Conservation (phyloP, 1,284 basidiomycete genomes). For the Pseudozyma pruni region DNA sequence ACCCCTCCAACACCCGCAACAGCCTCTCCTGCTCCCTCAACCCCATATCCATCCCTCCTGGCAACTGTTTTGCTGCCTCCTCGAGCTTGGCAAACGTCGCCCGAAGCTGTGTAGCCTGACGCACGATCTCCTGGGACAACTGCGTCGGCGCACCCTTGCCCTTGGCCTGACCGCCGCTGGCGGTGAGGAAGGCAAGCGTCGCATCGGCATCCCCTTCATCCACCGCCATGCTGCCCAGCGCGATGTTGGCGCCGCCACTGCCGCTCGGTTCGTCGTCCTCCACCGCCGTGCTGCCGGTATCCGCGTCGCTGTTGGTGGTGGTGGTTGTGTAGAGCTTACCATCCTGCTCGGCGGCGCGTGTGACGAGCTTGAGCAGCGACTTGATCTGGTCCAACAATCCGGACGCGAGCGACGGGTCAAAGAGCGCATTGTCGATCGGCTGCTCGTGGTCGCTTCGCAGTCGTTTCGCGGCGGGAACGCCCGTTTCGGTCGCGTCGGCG, state of each 20-base stretch:
- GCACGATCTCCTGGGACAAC: constrained; percentile 31
- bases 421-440: constrained; percentile 17
- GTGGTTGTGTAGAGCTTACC: constrained; percentile 20
- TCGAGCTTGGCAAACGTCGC: constrained; percentile 18
- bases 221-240: constrained; percentile 30
- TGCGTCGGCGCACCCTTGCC: constrained; percentile 18
- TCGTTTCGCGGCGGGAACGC: constrained; percentile 22
- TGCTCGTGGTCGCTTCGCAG: neutral
- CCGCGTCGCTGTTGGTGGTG: neutral
- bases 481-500: constrained; percentile 9
- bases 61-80: constrained; percentile 16
- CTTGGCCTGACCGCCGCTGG: neutral
- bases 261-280: constrained; percentile 10
- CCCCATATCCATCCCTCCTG: constrained; percentile 27
- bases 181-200: constrained; percentile 32
- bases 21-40: constrained; percentile 20
- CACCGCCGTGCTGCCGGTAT: no score
- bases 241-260: constrained; percentile 20
- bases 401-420: constrained; percentile 25
- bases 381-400: constrained; percentile 26
- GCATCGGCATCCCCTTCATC: constrained; percentile 44
- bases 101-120: constrained; percentile 10
- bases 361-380: constrained; percentile 18
- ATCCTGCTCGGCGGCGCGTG: constrained; percentile 8
- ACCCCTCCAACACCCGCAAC: constrained; percentile 11